phyloP scores from a whole-genome alignment of 805 yeast genomes.

The Kazachstania viticola region DNA sequence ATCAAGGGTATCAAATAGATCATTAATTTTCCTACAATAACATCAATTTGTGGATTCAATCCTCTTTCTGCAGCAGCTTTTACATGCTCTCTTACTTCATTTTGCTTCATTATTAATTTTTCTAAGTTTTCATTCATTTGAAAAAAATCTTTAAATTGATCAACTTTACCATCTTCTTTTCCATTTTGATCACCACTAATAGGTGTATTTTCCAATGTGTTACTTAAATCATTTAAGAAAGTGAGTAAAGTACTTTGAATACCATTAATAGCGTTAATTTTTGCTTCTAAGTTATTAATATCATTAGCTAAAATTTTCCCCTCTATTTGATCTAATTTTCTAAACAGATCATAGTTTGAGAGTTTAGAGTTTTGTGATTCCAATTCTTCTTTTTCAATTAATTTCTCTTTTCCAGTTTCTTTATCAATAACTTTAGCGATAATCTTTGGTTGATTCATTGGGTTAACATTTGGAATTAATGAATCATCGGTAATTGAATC shows the following conservation, averaged over 20 bases:
- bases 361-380: conserved; percentile 16
- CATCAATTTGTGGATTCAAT: conserved; percentile 23
- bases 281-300: conserved; percentile 16
- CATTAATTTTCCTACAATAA: conserved; percentile 21
- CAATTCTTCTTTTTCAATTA: conserved; percentile 19
- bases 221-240: conserved; percentile 12
- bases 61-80: conserved; percentile 4
- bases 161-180: conserved; percentile 2
- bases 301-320: conserved; percentile 29
- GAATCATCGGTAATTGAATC: conserved; percentile 43
- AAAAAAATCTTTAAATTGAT: conserved; percentile 20
- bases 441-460: conserved; percentile 36
- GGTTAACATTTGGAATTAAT: conserved; percentile 42
- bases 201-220: conserved; percentile 3
- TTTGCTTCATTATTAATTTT: conserved; percentile 20
- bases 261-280: conserved; percentile 14
- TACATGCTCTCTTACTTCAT: conserved; percentile 18
- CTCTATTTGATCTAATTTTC: conserved; percentile 25
- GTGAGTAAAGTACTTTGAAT: conserved; percentile 16
- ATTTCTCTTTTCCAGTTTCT: conserved; percentile 26
- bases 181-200: conserved; percentile 1
- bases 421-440: conserved; percentile 31
- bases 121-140: conserved; percentile 24
- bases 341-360: conserved; percentile 18
- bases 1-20: conserved; percentile 26